These are phyloP conservation scores for Colletotrichum zoysiae DNA, from an alignment of 2,329 filamentous ascomycete genomes.

Conservation along the genomic window DNA sequence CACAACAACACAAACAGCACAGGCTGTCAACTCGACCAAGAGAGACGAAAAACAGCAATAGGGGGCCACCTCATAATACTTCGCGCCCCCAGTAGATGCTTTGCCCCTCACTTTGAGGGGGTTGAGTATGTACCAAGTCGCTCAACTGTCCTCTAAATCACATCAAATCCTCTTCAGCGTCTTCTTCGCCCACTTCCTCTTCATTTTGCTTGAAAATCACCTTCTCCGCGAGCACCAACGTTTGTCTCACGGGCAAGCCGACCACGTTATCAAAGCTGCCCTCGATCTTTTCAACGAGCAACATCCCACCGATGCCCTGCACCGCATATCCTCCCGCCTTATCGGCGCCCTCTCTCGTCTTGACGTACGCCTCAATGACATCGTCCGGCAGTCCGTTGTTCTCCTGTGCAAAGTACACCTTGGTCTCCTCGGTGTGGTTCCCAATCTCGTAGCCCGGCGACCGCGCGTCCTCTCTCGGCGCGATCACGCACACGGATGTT, in stretches of 20 bases:
- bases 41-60: not conserved
- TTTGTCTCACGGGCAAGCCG: slow-evolving; percentile 84
- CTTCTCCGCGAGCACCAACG: slow-evolving; percentile 86
- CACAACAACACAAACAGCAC: not conserved
- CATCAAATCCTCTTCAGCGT: slow-evolving; percentile 56
- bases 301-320: slow-evolving; percentile 87
- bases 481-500: slow-evolving; percentile 87
- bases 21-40: not conserved
- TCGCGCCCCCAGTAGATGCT: not conserved
- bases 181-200: slow-evolving; percentile 65
- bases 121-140: not conserved
- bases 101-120: not conserved
- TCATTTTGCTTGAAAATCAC: slow-evolving; percentile 82
- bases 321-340: slow-evolving; percentile 97
- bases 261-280: slow-evolving; percentile 95
- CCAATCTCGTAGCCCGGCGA: slow-evolving; percentile 89
- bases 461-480: slow-evolving; percentile 82
- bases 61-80: not conserved
- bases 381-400: slow-evolving; percentile 76
- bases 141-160: slow-evolving; percentile 37
- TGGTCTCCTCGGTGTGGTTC: slow-evolving; percentile 88
- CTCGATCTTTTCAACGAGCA: slow-evolving; percentile 90
- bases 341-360: slow-evolving; percentile 90
- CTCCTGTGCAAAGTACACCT: slow-evolving; percentile 84
- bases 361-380: slow-evolving; percentile 81